Percentiles rank a stretch among this genome's conserved stretches.
Evolutionary conservation across 768 basidiomycete genomes (phyloP).

Genomic region (Tylopilus vinaceipallidus): DNA sequence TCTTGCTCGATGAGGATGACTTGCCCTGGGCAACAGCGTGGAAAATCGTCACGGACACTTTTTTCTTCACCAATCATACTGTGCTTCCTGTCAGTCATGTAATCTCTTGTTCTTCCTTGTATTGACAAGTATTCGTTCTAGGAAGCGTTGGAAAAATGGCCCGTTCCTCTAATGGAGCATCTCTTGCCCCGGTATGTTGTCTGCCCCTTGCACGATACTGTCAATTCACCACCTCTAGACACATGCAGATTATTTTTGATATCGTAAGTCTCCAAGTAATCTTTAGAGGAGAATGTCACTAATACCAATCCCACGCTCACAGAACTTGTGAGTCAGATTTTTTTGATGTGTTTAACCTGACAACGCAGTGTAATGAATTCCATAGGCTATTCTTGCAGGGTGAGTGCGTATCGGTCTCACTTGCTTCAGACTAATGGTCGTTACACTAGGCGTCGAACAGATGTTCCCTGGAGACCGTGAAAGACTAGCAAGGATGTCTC

Average conservation of each 20-base stretch:
- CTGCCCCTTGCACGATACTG: neutral
- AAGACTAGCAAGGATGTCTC: constrained; percentile 77
- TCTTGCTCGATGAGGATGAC: constrained; percentile 91
- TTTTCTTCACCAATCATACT: constrained; percentile 96
- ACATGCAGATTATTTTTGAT: constrained; percentile 91
- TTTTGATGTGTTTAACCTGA: neutral
- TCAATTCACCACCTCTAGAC: constrained; percentile 38
- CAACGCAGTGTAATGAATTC: neutral
- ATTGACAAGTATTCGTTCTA: constrained; percentile 22
- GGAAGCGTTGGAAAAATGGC: constrained; percentile 92
- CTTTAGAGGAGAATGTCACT: neutral
- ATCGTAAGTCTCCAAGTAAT: constrained; percentile 52
- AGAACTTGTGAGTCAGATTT: constrained; percentile 37
- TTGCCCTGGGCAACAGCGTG: constrained; percentile 82
- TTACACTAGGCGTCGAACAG: constrained; percentile 73
- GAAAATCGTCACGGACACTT: constrained; percentile 84
- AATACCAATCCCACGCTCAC: constrained; percentile 18
- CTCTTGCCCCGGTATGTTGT: constrained; percentile 68
- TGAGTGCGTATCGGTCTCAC: constrained; percentile 26
- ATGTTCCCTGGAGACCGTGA: constrained; percentile 88
- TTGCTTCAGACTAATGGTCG: neutral
- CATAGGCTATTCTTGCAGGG: constrained; percentile 62
- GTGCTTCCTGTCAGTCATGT: constrained; percentile 70
- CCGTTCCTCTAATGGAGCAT: constrained; percentile 81
- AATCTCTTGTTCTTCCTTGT: neutral